Percentiles rank a stretch among this genome's conserved stretches.
Evolutionary conservation across 176 grass and related monocot species (phyloP).

Genomic region (Bolboschoenus planiculmis): DNA sequence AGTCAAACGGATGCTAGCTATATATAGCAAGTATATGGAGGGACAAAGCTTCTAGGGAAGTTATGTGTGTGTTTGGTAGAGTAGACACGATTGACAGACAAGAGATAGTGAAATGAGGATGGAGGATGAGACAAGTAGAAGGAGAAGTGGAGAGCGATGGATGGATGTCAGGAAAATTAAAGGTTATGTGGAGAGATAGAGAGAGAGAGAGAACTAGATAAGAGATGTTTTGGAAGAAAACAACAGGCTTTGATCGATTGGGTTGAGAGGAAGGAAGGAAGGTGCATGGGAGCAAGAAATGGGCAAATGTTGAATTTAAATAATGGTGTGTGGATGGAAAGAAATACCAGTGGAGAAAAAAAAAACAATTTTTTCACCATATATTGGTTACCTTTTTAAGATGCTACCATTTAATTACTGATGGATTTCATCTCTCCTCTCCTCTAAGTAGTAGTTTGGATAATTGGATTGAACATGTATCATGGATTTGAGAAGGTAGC

Average conservation of each 20-base stretch:
- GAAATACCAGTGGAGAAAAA: slow-evolving; percentile 6
- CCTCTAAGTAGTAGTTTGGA: too few species aligned
- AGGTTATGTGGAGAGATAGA: neutral
- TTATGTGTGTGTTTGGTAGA: slow-evolving; percentile 19
- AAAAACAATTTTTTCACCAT: neutral
- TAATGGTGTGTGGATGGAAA: slow-evolving; percentile 30
- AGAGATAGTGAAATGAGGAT: slow-evolving; percentile 37
- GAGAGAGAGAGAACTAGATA: neutral
- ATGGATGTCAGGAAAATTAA: slow-evolving; percentile 14
- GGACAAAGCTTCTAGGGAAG: slow-evolving; percentile 19
- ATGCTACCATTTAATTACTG: too few species aligned
- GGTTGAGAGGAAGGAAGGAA: neutral
- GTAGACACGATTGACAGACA: slow-evolving; percentile 27
- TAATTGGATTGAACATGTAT: too few species aligned
- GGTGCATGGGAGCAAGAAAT: slow-evolving; percentile 53
- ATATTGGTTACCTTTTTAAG: too few species aligned
- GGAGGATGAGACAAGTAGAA: slow-evolving; percentile 35
- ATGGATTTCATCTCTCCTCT: too few species aligned
- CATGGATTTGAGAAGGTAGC: too few species aligned
- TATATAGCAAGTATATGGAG: slow-evolving; percentile 16
- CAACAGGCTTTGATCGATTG: neutral
- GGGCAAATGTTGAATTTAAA: slow-evolving; percentile 52
- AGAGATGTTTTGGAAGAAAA: neutral
- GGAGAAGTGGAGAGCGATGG: slow-evolving; percentile 25
- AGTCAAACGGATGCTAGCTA: neutral